Percentiles rank a stretch among this genome's conserved stretches.
Conservation (phyloP, 2,329 filamentous ascomycete species). For the Fusarium zealandicum region DNA sequence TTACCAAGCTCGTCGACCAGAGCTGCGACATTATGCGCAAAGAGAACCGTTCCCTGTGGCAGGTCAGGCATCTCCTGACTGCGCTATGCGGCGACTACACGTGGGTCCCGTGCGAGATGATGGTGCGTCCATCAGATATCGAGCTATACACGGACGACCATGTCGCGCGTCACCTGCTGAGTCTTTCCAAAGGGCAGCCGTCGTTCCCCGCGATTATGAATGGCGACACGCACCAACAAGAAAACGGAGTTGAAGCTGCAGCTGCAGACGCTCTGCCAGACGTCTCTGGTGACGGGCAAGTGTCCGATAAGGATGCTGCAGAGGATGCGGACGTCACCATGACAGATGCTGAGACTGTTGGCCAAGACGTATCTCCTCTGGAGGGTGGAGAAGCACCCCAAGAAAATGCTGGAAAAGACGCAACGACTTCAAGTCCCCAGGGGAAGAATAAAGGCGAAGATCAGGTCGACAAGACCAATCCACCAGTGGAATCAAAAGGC, state of each 20-base stretch:
- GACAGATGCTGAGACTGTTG: constrained; percentile 40
- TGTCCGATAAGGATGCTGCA: constrained; percentile 16
- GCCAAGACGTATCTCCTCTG: constrained; percentile 30
- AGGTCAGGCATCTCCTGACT: constrained; percentile 76
- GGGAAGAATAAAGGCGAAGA: constrained; percentile 20
- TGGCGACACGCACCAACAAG: constrained; percentile 29
- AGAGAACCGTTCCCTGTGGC: constrained; percentile 76
- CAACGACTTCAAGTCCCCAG: constrained; percentile 1
- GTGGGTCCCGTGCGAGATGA: constrained; percentile 67
- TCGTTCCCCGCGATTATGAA: constrained; percentile 31
- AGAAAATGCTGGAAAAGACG: constrained; percentile 11
- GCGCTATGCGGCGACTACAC: constrained; percentile 77
- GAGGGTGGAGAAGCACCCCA: constrained; percentile 19
- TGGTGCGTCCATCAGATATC: constrained; percentile 64
- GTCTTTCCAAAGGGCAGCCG: constrained; percentile 37
- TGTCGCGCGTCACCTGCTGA: constrained; percentile 49
- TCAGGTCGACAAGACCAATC: neutral
- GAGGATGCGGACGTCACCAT: constrained; percentile 43
- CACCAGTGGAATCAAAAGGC: neutral
- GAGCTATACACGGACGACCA: constrained; percentile 61
- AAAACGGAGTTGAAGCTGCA: constrained; percentile 16
- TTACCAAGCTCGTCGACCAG: constrained; percentile 74
- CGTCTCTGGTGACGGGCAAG: constrained; percentile 7
- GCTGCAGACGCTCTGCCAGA: constrained; percentile 5
- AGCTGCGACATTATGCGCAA: constrained; percentile 75